Base-by-base conservation (phyloP, 768 basidiomycete species). In the Serendipita vermifera region DNA sequence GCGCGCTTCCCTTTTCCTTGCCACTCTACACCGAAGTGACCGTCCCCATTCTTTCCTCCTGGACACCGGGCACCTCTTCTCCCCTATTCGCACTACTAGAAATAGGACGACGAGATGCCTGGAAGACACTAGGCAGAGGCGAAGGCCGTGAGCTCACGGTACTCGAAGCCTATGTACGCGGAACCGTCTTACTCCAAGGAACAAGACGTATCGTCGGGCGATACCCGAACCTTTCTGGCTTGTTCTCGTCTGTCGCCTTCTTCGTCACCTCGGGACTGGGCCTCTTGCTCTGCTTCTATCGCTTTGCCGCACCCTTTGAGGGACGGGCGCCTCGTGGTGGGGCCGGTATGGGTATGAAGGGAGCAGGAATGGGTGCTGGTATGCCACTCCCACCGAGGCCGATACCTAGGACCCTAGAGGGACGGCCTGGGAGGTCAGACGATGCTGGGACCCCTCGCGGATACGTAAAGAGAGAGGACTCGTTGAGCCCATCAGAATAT, bases 81-180 rank as follows among this genome's bases (percentile, higher is more conserved):
- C 64, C 11, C 20, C 27, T 83, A 13, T 62, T 70, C 46, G 87
- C 83, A n/a, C 69, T 66, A 51, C 71, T 90, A n/a, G 77, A 85
- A 62, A 64, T 91, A 38, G 88, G 88, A 3, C 79, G 88, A 38
- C 72, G 68, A 11, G 88, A 91, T 64, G 71, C 71, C 31, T 91
- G 88, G 88, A 80, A 68, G 65, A 75, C 70, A 27, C 46, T 90
- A 20, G 86, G 86, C 4, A 70, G 66, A 13, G 87, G 86, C 2
- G 71, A 82, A 67, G 84, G 79, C 14, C 80, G 82, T 55, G 88
- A 91, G 66, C 62, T 91, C 3, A 83, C 77, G 59, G 78, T 91
- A 6, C 63, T 76, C 29, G 72, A 77, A 20, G 83, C 85, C 20
- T 75, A 72, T 33, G 61, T 91, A 38, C 73, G 70, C 56, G 87